A percentile compares a stretch with the other conserved stretches of the same genome.
phyloP scores from a whole-genome alignment of 768 basidiomycete species.

The Phaeotremella fagi region DNA sequence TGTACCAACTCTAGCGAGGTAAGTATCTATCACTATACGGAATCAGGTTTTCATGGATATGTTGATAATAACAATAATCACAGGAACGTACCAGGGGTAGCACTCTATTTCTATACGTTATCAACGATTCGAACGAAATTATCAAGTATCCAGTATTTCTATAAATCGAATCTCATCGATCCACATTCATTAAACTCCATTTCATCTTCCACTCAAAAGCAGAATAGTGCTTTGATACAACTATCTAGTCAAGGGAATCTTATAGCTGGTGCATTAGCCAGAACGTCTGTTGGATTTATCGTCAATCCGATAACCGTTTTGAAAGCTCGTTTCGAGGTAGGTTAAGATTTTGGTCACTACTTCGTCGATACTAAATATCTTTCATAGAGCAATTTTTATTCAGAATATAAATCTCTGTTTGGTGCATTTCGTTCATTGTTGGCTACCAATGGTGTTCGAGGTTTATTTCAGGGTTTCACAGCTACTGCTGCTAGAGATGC shows the following conservation, averaged over 20 bases:
- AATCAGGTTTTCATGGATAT: background rate
- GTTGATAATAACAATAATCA: background rate
- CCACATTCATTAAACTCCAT: background rate
- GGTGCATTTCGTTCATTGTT: constrained; percentile 42
- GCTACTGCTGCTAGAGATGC: constrained; percentile 90
- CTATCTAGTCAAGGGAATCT: constrained; percentile 75
- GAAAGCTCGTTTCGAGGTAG: constrained; percentile 86
- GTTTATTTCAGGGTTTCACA: constrained; percentile 76
- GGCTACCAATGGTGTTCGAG: constrained; percentile 59
- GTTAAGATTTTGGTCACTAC: constrained; percentile 25
- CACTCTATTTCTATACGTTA: constrained; percentile 81
- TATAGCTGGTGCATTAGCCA: constrained; percentile 73
- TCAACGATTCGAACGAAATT: constrained; percentile 74
- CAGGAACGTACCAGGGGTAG: constrained; percentile 90
- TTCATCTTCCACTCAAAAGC: constrained; percentile 6
- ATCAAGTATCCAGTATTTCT: constrained; percentile 68
- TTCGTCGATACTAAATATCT: background rate
- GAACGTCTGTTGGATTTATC: constrained; percentile 73
- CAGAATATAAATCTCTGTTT: constrained; percentile 36
- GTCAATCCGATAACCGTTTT: constrained; percentile 86
- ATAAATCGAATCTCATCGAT: no score
- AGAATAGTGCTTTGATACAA: constrained; percentile 43
- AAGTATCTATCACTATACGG: constrained; percentile 5
- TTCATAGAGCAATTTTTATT: constrained; percentile 36
- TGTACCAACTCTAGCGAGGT: constrained; percentile 68